A percentile compares a stretch with the other conserved stretches of the same genome.
phyloP scores from a whole-genome alignment of 2,329 filamentous ascomycete species.

The Neurospora sp. region DNA sequence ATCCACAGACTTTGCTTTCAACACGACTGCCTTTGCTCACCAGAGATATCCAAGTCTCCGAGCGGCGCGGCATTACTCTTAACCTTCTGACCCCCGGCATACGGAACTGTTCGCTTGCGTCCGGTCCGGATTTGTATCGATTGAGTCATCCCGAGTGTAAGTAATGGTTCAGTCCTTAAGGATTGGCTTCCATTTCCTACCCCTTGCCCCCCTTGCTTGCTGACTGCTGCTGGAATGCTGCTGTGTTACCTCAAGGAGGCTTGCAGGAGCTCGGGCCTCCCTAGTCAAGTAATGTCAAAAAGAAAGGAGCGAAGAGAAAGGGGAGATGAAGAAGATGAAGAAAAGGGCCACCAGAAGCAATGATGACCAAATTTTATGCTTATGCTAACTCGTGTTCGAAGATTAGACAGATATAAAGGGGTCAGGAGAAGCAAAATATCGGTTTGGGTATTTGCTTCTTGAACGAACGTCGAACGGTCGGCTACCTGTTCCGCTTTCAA shows the following conservation, averaged over 20 bases:
- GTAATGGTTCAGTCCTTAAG: background rate
- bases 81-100: background rate
- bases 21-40: background rate
- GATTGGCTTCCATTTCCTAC: constrained; percentile 1
- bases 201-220: background rate
- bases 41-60: background rate
- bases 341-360: background rate
- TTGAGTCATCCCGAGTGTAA: background rate
- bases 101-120: background rate
- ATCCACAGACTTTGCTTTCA: background rate
- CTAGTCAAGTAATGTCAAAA: background rate
- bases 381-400: background rate
- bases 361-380: background rate
- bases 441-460: background rate
- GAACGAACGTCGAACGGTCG: background rate
- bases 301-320: background rate
- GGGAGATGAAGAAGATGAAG: background rate
- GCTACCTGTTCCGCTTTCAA: background rate
- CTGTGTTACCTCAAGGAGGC: constrained; percentile 3
- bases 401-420: background rate
- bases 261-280: constrained; percentile 1
- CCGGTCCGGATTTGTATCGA: background rate
- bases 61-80: background rate
- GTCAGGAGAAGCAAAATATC: background rate
- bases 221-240: constrained; percentile 1